These are phyloP conservation scores for Yamadazyma sp. DNA, from an alignment of 1,139 yeast species.

Conservation along the genomic window DNA sequence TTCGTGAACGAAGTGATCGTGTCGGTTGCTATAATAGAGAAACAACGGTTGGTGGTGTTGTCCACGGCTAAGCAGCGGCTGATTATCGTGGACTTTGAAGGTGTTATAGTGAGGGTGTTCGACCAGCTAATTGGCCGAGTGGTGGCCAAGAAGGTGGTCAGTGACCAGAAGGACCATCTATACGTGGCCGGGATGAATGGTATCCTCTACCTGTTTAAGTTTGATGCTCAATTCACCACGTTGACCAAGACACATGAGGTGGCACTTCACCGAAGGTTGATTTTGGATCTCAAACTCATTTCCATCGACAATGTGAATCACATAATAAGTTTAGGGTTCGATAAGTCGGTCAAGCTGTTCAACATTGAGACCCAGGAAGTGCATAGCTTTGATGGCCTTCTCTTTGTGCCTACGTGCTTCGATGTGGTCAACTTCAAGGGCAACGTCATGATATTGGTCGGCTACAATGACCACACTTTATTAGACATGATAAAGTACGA, in stretches of 20 bases:
- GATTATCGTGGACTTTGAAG: slow-evolving; percentile 19
- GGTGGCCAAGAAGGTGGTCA: slow-evolving; percentile 36
- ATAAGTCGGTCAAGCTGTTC: slow-evolving; percentile 42
- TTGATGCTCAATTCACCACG: slow-evolving; percentile 7
- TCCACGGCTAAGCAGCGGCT: slow-evolving; percentile 30
- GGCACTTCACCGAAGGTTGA: slow-evolving; percentile 32
- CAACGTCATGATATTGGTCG: slow-evolving; percentile 46
- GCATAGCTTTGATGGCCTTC: slow-evolving; percentile 32
- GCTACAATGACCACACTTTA: slow-evolving; percentile 62
- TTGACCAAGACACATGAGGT: slow-evolving; percentile 12
- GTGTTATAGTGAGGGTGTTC: slow-evolving; percentile 12
- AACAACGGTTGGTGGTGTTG: slow-evolving; percentile 16
- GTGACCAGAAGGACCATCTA: slow-evolving; percentile 17
- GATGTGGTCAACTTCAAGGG: slow-evolving; percentile 27
- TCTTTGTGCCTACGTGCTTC: slow-evolving; percentile 51
- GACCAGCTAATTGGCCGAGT: slow-evolving; percentile 17
- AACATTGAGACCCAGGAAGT: slow-evolving; percentile 17
- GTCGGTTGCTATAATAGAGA: slow-evolving; percentile 12
- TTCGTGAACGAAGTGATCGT: slow-evolving; percentile 14
- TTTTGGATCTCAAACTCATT: slow-evolving; percentile 30
- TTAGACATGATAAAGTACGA: slow-evolving; percentile 40
- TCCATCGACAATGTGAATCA: slow-evolving; percentile 23
- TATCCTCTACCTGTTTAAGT: slow-evolving; percentile 18
- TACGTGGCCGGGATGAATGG: slow-evolving; percentile 46
- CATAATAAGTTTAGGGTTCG: slow-evolving; percentile 66